These are phyloP conservation scores for Dovyalis caffra DNA, from an alignment of 345 rosid species.

Conservation along the genomic window DNA sequence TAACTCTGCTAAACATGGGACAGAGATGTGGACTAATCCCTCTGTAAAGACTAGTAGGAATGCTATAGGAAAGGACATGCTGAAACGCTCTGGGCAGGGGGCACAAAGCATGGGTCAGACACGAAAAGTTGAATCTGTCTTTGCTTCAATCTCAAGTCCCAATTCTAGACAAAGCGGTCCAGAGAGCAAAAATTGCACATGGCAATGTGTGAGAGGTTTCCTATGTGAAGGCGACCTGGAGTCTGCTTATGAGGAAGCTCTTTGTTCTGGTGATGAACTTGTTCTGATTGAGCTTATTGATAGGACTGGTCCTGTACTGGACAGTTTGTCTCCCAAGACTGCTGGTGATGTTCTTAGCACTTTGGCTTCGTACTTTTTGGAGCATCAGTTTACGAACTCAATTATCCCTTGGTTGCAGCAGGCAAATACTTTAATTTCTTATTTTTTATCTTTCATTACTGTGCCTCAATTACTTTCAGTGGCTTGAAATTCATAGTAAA, in stretches of 20 bases:
- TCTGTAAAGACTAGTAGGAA: conserved; percentile 35
- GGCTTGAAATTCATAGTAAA: background rate
- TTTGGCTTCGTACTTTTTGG: conserved; percentile 59
- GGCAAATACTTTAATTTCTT: conserved; percentile 43
- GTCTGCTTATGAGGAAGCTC: conserved; percentile 78
- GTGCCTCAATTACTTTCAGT: background rate
- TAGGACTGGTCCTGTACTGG: conserved; percentile 83
- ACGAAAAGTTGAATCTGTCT: conserved; percentile 38
- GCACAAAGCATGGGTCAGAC: conserved; percentile 31
- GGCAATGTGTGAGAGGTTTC: conserved; percentile 58
- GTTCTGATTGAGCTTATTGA: conserved; percentile 75
- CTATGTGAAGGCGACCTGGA: conserved; percentile 68
- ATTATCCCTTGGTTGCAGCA: conserved; percentile 90
- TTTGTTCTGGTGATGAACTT: conserved; percentile 61
- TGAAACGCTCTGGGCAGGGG: conserved; percentile 43
- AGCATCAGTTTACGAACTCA: conserved; percentile 58
- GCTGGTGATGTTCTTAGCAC: conserved; percentile 59
- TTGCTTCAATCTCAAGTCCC: conserved; percentile 31
- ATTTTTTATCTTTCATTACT: background rate
- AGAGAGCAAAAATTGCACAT: conserved; percentile 38
- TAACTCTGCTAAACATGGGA: conserved; percentile 42
- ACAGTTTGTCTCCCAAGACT: conserved; percentile 63
- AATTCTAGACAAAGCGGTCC: conserved; percentile 36
- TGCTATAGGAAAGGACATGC: conserved; percentile 41
- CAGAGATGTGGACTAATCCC: conserved; percentile 42